These are phyloP conservation scores for Candida cerambycidarum DNA, from an alignment of 805 yeast species.

Conservation along the genomic window DNA sequence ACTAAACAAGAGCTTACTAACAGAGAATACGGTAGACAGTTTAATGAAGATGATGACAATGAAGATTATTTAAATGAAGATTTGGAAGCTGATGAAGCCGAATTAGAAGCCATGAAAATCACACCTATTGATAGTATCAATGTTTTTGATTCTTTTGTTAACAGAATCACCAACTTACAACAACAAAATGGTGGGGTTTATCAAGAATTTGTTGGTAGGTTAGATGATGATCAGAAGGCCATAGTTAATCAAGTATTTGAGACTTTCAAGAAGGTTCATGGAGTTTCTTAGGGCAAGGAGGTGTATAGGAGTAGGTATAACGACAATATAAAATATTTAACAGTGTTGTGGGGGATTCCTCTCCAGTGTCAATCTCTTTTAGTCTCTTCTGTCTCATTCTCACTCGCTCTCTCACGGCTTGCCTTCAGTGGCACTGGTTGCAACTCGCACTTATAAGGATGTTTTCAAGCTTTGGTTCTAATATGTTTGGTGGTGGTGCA, in stretches of 20 bases:
- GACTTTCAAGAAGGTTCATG: conserved; percentile 9
- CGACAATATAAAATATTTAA: neutral
- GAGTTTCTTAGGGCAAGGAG: neutral
- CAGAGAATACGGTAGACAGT: conserved; percentile 35
- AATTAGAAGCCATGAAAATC: conserved; percentile 78
- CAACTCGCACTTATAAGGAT: conserved; percentile 16
- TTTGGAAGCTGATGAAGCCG: conserved; percentile 64
- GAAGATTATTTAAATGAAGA: conserved; percentile 31
- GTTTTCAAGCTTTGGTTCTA: conserved; percentile 46
- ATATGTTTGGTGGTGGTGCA: conserved; percentile 33
- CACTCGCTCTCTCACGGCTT: no score
- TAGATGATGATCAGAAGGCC: conserved; percentile 35
- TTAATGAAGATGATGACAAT: conserved; percentile 27
- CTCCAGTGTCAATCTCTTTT: no score
- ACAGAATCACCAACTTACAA: conserved; percentile 50
- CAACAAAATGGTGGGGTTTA: conserved; percentile 48
- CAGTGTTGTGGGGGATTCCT: no score
- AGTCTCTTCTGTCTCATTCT: no score
- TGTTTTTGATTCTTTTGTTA: conserved; percentile 65
- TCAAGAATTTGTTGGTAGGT: conserved; percentile 44
- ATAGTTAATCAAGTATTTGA: conserved; percentile 15
- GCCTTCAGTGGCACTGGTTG: no score
- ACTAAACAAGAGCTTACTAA: conserved; percentile 46
- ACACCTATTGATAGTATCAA: conserved; percentile 79
- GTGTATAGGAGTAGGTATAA: neutral